phyloP scores from a whole-genome alignment of 345 rosid genomes.

The Salix dunnii region DNA sequence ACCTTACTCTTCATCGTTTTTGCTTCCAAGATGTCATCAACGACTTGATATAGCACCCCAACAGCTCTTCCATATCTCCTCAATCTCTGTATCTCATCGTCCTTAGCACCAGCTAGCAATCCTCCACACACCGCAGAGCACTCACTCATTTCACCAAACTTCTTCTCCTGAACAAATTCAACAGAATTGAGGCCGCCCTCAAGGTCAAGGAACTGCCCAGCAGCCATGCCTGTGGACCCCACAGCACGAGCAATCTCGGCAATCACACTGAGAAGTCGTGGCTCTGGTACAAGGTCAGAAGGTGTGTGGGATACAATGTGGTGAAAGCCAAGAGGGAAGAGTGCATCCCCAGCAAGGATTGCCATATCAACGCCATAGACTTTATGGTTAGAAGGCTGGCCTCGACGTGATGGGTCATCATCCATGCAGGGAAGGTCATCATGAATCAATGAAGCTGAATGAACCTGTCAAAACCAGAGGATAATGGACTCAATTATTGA shows the following conservation, averaged over 20 bases:
- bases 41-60: slow-evolving; percentile 79
- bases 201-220: slow-evolving; percentile 90
- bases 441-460: slow-evolving; percentile 85
- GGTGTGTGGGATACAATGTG: slow-evolving; percentile 85
- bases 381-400: slow-evolving; percentile 85
- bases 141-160: slow-evolving; percentile 79
- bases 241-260: slow-evolving; percentile 89
- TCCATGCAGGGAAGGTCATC: slow-evolving; percentile 98
- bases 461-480: slow-evolving; percentile 46
- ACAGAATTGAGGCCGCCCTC: slow-evolving; percentile 61
- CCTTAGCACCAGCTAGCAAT: slow-evolving; percentile 71
- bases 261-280: slow-evolving; percentile 62
- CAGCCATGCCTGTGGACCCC: slow-evolving; percentile 95
- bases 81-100: slow-evolving; percentile 64
- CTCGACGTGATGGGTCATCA: slow-evolving; percentile 74
- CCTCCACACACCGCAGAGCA: slow-evolving; percentile 98
- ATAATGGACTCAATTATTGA: neutral
- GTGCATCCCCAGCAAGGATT: slow-evolving; percentile 93
- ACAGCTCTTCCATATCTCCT: slow-evolving; percentile 85
- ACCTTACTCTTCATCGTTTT: slow-evolving; percentile 14
- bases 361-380: slow-evolving; percentile 76
- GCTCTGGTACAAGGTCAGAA: slow-evolving; percentile 57
- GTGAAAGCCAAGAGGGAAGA: slow-evolving; percentile 86
- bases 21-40: slow-evolving; percentile 57
- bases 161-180: slow-evolving; percentile 78